Conservation (phyloP, 768 basidiomycete genomes). For the Phlebiopsis gigantea region DNA sequence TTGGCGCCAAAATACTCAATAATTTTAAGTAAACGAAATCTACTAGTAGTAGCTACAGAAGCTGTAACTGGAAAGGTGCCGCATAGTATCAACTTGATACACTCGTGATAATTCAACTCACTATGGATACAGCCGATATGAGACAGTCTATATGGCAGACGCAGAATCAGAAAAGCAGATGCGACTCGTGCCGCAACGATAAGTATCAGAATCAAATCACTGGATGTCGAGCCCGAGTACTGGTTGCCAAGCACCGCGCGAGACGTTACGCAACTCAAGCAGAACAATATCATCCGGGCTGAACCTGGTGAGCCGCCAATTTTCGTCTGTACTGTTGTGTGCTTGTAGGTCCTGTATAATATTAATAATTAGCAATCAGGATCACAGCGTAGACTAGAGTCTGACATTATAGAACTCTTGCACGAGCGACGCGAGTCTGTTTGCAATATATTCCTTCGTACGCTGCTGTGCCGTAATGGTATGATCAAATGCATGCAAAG, state of each 20-base stretch:
- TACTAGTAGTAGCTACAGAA: too few species aligned
- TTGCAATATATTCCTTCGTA: background rate
- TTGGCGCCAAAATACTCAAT: too few species aligned
- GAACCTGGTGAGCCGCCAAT: conserved; percentile 1
- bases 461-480: background rate
- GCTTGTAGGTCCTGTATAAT: background rate
- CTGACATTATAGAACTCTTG: background rate
- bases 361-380: background rate
- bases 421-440: background rate
- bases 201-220: background rate
- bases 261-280: conserved; percentile 10
- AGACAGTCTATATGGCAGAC: too few species aligned
- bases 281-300: conserved; percentile 4
- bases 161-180: too few species aligned
- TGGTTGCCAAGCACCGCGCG: conserved; percentile 11
- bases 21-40: too few species aligned
- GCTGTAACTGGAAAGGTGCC: too few species aligned
- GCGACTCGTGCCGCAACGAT: too few species aligned
- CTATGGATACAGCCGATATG: too few species aligned
- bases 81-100: too few species aligned
- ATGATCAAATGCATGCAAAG: background rate
- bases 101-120: too few species aligned
- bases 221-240: background rate
- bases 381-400: background rate
- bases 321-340: background rate